phyloP scores from a whole-genome alignment of 2,329 filamentous ascomycete genomes.

The Emergomyces orientalis region DNA sequence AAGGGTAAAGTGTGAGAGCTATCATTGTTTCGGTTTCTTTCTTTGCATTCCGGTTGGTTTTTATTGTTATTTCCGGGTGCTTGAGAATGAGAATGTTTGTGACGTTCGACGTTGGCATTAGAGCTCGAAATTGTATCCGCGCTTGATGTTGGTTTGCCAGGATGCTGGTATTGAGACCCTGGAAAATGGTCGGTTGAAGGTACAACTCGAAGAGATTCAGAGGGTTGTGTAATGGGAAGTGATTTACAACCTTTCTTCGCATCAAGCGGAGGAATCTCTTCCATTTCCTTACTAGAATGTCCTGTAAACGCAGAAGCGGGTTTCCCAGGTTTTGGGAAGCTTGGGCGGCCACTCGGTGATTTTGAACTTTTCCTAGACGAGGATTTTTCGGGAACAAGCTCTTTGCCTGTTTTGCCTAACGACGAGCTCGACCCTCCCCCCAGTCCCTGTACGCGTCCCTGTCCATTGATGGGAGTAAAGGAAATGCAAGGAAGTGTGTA shows the following conservation, averaged over 20 bases:
- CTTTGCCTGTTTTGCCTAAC: not conserved
- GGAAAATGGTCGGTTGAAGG: conserved; percentile 32
- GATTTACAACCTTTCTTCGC: not conserved
- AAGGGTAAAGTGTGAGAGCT: not conserved
- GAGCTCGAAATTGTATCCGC: conserved; percentile 10
- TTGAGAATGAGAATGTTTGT: not conserved
- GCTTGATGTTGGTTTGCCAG: conserved; percentile 11
- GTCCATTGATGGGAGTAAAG: conserved; percentile 3
- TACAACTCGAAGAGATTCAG: conserved; percentile 23
- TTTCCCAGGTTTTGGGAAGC: not conserved
- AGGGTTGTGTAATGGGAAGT: conserved; percentile 8
- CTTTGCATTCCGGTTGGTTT: not conserved
- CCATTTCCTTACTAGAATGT: not conserved
- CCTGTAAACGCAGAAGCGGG: conserved; percentile 4
- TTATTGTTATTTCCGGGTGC: not conserved
- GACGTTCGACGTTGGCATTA: conserved; percentile 7
- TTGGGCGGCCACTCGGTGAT: not conserved
- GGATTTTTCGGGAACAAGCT: not conserved
- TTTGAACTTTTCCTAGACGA: not conserved
- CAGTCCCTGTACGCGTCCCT: too few species aligned
- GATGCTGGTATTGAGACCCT: conserved; percentile 32
- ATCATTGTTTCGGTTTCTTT: not conserved
- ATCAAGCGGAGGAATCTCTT: not conserved
- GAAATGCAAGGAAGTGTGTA: not conserved
- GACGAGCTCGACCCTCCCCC: not conserved